A percentile compares a stretch with the other conserved stretches of the same genome.
phyloP scores from a whole-genome alignment of 2,329 filamentous ascomycete species.

The Hymenoscyphus linearis region DNA sequence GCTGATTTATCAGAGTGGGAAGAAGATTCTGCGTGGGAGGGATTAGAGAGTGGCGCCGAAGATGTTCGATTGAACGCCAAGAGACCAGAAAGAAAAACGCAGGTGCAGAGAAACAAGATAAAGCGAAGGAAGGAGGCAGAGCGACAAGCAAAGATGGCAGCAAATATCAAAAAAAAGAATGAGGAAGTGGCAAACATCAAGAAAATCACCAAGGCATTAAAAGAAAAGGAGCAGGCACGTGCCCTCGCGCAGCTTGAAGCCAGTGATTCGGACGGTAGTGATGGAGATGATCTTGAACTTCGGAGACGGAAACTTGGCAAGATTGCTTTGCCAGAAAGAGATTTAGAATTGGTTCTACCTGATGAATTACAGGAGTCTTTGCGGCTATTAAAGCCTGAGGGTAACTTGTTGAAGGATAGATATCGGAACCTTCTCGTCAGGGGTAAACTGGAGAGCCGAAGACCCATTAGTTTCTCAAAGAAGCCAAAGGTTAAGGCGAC shows the following conservation, averaged over 20 bases:
- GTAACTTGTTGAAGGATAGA: slow-evolving; percentile 88
- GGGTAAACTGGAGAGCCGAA: slow-evolving; percentile 81
- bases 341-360: slow-evolving; percentile 74
- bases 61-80: slow-evolving; percentile 63
- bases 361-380: slow-evolving; percentile 81
- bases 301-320: slow-evolving; percentile 71
- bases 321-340: slow-evolving; percentile 67
- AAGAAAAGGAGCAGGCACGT: slow-evolving; percentile 49
- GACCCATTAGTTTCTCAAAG: slow-evolving; percentile 73
- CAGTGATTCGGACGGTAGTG: slow-evolving; percentile 45
- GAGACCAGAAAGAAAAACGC: slow-evolving; percentile 78
- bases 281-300: slow-evolving; percentile 58
- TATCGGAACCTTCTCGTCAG: slow-evolving; percentile 85
- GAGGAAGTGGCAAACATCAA: slow-evolving; percentile 68
- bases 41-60: slow-evolving; percentile 75
- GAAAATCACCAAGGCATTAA: slow-evolving; percentile 60
- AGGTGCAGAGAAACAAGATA: slow-evolving; percentile 78
- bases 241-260: slow-evolving; percentile 40
- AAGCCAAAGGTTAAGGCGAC: slow-evolving; percentile 75
- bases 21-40: slow-evolving; percentile 88
- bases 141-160: slow-evolving; percentile 67
- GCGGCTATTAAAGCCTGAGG: slow-evolving; percentile 81
- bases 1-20: slow-evolving; percentile 67
- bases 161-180: slow-evolving; percentile 66
- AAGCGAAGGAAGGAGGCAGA: slow-evolving; percentile 87